A percentile compares a stretch with the other conserved stretches of the same genome.
Evolutionary conservation across 495 filamentous ascomycete species (phyloP).

Genomic region (Tetracladium setigerum): DNA sequence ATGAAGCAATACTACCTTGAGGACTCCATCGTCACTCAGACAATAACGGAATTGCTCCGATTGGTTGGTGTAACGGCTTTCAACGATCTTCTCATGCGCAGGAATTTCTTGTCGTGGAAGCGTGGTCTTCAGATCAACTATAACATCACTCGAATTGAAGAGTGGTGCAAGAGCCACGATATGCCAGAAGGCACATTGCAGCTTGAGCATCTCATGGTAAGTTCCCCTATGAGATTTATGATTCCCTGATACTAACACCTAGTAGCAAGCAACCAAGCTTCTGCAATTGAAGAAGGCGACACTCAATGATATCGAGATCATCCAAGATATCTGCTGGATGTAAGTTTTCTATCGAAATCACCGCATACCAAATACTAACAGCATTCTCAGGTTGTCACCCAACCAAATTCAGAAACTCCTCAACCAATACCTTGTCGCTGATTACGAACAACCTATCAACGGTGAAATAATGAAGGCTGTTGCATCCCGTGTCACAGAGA

Average conservation of each 20-base stretch:
- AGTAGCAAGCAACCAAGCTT: conserved; percentile 74
- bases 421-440: conserved; percentile 97
- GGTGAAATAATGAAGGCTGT: conserved; percentile 99
- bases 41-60: conserved; percentile 85
- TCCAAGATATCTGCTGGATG: conserved; percentile 99
- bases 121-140: conserved; percentile 99
- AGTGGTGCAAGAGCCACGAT: conserved; percentile 99
- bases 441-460: conserved; percentile 99
- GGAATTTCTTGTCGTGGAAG: conserved; percentile 99
- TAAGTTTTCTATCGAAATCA: conserved; percentile 35
- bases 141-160: conserved; percentile 98
- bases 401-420: conserved; percentile 99
- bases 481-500: conserved; percentile 93
- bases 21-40: conserved; percentile 90
- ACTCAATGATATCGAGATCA: conserved; percentile 98
- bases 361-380: neutral
- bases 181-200: conserved; percentile 98
- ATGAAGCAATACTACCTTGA: conserved; percentile 98
- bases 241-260: conserved; percentile 24
- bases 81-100: conserved; percentile 94
- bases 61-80: conserved; percentile 98
- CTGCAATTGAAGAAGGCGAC: conserved; percentile 99
- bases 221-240: conserved; percentile 5
- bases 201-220: conserved; percentile 95
- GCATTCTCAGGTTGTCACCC: conserved; percentile 59